Percentiles rank a stretch among this genome's conserved stretches.
Evolutionary conservation across 495 filamentous ascomycete genomes (phyloP).

Genomic region (Cladorrhinum samala): DNA sequence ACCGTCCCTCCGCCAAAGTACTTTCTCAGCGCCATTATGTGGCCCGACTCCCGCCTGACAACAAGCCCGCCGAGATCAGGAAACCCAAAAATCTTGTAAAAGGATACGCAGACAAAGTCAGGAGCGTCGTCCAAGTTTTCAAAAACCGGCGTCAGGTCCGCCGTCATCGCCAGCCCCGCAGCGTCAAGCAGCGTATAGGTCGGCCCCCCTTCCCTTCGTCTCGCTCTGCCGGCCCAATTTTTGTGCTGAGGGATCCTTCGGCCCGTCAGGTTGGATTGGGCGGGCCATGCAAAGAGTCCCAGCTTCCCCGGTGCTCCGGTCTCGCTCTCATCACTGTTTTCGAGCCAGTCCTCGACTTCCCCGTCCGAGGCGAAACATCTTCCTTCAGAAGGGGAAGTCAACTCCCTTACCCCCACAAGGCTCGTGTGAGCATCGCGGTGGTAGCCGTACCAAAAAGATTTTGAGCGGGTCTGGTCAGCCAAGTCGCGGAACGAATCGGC

Average conservation of each 20-base stretch:
- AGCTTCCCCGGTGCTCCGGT: slow-evolving; percentile 18
- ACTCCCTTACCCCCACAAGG: slow-evolving; percentile 62
- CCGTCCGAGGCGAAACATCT: slow-evolving; percentile 58
- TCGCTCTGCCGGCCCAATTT: slow-evolving; percentile 51
- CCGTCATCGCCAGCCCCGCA: slow-evolving; percentile 64
- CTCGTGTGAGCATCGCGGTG: slow-evolving; percentile 71
- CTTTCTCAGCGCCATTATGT: slow-evolving; percentile 54
- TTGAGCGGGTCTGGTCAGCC: slow-evolving; percentile 34
- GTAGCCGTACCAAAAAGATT: slow-evolving; percentile 64
- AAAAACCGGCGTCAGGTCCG: slow-evolving; percentile 51
- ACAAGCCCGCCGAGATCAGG: slow-evolving; percentile 70
- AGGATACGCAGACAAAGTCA: slow-evolving; percentile 65
- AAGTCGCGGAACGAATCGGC: slow-evolving; percentile 57
- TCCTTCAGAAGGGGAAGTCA: slow-evolving; percentile 41
- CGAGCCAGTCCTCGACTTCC: slow-evolving; percentile 64
- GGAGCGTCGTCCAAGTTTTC: slow-evolving; percentile 53
- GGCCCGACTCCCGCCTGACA: slow-evolving; percentile 55
- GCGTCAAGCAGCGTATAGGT: slow-evolving; percentile 66
- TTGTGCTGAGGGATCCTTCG: slow-evolving; percentile 52
- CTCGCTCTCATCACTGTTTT: neutral
- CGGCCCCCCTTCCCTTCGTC: slow-evolving; percentile 34
- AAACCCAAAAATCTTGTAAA: slow-evolving; percentile 82
- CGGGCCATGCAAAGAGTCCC: slow-evolving; percentile 69
- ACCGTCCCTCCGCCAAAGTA: slow-evolving; percentile 80
- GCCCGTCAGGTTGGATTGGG: slow-evolving; percentile 75